These are phyloP conservation scores for Rosellinia necatrix DNA, from an alignment of 2,329 filamentous ascomycete species.

Conservation along the genomic window DNA sequence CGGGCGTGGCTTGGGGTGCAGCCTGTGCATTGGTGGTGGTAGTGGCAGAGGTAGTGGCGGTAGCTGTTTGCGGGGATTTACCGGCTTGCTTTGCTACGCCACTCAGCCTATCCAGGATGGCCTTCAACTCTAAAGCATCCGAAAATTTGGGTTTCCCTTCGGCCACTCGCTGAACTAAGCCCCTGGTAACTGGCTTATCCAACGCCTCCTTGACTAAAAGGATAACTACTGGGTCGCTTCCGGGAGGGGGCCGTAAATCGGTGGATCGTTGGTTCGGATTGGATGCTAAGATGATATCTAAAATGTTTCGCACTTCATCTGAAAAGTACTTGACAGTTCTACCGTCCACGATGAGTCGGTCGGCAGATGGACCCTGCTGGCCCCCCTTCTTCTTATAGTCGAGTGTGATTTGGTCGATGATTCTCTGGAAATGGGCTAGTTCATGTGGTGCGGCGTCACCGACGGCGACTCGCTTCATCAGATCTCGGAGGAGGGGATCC, in stretches of 20 bases:
- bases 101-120: conserved; percentile 54
- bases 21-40: conserved; percentile 8
- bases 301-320: conserved; percentile 60
- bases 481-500: conserved; percentile 71
- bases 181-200: conserved; percentile 54
- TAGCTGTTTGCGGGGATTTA: conserved; percentile 28
- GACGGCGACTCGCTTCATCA: conserved; percentile 83
- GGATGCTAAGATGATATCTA: conserved; percentile 62
- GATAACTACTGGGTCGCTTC: conserved; percentile 61
- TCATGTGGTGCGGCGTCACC: conserved; percentile 74
- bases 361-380: conserved; percentile 58
- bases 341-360: conserved; percentile 59
- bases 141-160: conserved; percentile 55
- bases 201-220: conserved; percentile 61
- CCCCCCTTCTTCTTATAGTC: conserved; percentile 59
- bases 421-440: conserved; percentile 75
- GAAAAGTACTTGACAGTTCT: conserved; percentile 64
- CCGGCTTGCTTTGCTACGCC: conserved; percentile 47
- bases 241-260: conserved; percentile 57
- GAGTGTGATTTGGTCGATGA: conserved; percentile 77
- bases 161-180: conserved; percentile 60
- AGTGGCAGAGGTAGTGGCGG: too few relatives aligned
- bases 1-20: conserved; percentile 34
- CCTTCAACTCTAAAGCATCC: conserved; percentile 60
- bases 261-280: conserved; percentile 61